Conservation (phyloP, 257 asterid species). For the Nicotiana tabacum region DNA sequence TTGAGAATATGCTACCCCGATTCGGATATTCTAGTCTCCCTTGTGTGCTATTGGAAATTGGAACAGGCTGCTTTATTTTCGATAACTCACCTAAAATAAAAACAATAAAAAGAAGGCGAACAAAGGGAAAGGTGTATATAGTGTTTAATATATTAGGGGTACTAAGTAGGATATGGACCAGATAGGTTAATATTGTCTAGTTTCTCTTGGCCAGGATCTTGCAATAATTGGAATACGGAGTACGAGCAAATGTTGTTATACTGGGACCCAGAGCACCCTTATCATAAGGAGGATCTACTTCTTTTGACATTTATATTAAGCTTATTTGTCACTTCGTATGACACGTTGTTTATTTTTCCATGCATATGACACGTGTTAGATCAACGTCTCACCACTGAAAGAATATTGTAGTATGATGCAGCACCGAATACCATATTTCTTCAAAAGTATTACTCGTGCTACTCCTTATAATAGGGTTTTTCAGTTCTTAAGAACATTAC, state of each 20-base stretch:
- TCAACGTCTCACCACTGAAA: neutral
- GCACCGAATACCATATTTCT: neutral
- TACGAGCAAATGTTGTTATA: neutral
- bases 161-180: neutral
- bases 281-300: neutral
- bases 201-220: too few species aligned
- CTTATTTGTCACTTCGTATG: neutral
- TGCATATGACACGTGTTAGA: neutral
- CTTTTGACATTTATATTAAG: neutral
- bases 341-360: neutral
- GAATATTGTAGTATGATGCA: neutral
- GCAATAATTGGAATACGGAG: neutral
- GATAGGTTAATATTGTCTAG: too few species aligned
- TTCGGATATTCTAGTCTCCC: neutral
- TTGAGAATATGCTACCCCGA: neutral
- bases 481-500: too few species aligned
- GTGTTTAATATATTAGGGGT: neutral
- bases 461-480: neutral
- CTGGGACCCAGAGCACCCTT: neutral
- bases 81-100: neutral
- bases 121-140: neutral
- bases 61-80: neutral
- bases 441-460: neutral
- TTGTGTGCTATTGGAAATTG: neutral
- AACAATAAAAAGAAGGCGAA: too few species aligned